These are phyloP conservation scores for Coemansia sp. DNA, from an alignment of 192 early-diverging fungal species.

Conservation along the genomic window DNA sequence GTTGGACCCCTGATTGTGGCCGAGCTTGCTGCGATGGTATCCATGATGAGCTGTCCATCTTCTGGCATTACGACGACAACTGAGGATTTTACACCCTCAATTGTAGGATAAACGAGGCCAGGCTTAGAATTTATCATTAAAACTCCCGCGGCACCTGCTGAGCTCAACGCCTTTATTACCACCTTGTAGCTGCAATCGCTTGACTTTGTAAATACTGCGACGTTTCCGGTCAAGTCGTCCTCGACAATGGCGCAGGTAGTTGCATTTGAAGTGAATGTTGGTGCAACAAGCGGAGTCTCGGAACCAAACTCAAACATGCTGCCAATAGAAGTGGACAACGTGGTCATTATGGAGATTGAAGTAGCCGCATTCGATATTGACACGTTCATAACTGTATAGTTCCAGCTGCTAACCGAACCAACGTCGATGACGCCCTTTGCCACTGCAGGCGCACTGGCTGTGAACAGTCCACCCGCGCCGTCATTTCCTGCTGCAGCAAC, in stretches of 20 bases:
- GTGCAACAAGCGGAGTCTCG: slow-evolving; percentile 13
- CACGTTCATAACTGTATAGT: slow-evolving; percentile 35
- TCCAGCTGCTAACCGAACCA: slow-evolving; percentile 60
- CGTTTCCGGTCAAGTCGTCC: not conserved
- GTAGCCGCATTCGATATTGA: slow-evolving; percentile 16
- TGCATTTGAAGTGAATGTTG: not conserved
- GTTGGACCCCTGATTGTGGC: not conserved
- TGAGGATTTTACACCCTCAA: not conserved
- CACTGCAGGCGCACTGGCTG: slow-evolving; percentile 57
- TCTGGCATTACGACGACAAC: not conserved
- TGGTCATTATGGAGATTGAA: slow-evolving; percentile 2
- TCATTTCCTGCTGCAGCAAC: slow-evolving; percentile 77
- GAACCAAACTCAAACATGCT: slow-evolving; percentile 18
- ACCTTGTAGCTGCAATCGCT: not conserved
- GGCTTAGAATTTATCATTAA: not conserved
- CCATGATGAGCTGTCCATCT: not conserved
- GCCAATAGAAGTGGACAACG: slow-evolving; percentile 6
- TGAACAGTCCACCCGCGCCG: slow-evolving; percentile 63
- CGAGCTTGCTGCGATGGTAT: not conserved
- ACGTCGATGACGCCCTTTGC: slow-evolving; percentile 61
- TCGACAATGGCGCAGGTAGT: not conserved
- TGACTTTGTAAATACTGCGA: not conserved
- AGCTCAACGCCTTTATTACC: not conserved
- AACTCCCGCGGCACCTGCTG: not conserved
- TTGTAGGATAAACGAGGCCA: not conserved